A percentile compares a stretch with the other conserved stretches of the same genome.
Evolutionary conservation across 139 green algal species (phyloP).

Genomic region (Ettlia oleoabundans): DNA sequence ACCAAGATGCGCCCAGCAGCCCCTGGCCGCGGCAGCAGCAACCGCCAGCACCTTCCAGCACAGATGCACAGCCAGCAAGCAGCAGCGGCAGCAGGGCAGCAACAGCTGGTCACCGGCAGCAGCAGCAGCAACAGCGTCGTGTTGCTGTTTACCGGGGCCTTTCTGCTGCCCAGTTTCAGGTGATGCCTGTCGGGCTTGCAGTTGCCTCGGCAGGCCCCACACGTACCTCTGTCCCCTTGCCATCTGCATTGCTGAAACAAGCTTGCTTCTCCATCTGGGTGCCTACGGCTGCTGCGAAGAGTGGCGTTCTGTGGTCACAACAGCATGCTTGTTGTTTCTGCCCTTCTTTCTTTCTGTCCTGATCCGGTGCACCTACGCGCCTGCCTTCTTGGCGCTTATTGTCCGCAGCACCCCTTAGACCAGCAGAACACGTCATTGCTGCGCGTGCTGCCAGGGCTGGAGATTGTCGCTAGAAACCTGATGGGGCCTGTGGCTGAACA

Average conservation of each 20-base stretch:
- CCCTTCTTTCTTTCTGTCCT: too few species aligned
- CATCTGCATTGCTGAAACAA: too few species aligned
- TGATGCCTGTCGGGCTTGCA: too few species aligned
- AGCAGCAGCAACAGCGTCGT: background rate
- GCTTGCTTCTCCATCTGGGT: too few species aligned
- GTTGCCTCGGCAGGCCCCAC: too few species aligned
- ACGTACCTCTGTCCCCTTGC: too few species aligned
- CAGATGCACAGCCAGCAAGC: background rate
- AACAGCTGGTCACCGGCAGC: background rate
- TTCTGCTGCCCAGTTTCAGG: constrained; percentile 12
- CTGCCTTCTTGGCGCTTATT: too few species aligned
- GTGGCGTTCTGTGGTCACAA: too few species aligned
- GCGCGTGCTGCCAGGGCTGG: constrained; percentile 81
- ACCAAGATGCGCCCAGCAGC: constrained; percentile 24
- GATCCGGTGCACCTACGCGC: too few species aligned
- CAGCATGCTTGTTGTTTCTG: too few species aligned
- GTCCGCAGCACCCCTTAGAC: constrained; percentile 93
- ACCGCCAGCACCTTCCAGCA: background rate
- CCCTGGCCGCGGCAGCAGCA: constrained; percentile 15
- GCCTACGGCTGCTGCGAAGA: too few species aligned
- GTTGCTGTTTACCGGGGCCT: constrained; percentile 6
- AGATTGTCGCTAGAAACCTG: constrained; percentile 78
- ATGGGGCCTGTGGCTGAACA: constrained; percentile 57
- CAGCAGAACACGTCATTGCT: constrained; percentile 94
- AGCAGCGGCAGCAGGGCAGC: background rate